Conservation (phyloP, 345 rosid genomes). For the Iberis pinnata region DNA sequence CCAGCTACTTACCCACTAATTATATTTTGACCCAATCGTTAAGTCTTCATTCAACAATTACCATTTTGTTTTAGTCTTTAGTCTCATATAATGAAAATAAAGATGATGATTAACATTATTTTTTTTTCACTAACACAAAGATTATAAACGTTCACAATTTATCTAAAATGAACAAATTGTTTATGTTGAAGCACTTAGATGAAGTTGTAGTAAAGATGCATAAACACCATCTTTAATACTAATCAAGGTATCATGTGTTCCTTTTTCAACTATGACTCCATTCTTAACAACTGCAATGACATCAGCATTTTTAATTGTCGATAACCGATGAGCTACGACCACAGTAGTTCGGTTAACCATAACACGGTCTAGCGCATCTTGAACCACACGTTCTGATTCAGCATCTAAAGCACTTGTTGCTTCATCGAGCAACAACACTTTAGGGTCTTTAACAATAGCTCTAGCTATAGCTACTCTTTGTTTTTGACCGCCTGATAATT, state of each 20-base stretch:
- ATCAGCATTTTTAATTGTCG: conserved; percentile 54
- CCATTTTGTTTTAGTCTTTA: too few species aligned
- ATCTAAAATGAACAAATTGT: background rate
- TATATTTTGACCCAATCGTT: too few species aligned
- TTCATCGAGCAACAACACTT: conserved; percentile 57
- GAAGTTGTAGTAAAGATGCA: conserved; percentile 57
- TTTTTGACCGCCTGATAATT: conserved; percentile 70
- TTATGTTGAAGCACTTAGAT: conserved; percentile 36
- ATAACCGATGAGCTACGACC: conserved; percentile 55
- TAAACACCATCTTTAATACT: conserved; percentile 44
- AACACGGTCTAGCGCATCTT: conserved; percentile 52
- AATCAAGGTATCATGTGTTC: conserved; percentile 49
- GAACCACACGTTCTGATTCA: conserved; percentile 62
- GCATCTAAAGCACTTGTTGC: conserved; percentile 73
- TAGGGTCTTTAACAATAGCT: conserved; percentile 61
- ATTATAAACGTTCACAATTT: conserved; percentile 11
- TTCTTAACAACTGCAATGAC: conserved; percentile 52
- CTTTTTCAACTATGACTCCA: conserved; percentile 53
- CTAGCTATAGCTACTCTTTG: conserved; percentile 74
- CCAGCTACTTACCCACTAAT: too few species aligned
- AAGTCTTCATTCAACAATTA: too few species aligned
- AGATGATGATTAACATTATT: too few species aligned
- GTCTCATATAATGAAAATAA: too few species aligned
- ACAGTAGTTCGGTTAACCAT: conserved; percentile 54
- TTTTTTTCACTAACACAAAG: background rate